These are phyloP conservation scores for Trichoderma reesei DNA, from an alignment of 495 filamentous ascomycete species.

Conservation along the genomic window DNA sequence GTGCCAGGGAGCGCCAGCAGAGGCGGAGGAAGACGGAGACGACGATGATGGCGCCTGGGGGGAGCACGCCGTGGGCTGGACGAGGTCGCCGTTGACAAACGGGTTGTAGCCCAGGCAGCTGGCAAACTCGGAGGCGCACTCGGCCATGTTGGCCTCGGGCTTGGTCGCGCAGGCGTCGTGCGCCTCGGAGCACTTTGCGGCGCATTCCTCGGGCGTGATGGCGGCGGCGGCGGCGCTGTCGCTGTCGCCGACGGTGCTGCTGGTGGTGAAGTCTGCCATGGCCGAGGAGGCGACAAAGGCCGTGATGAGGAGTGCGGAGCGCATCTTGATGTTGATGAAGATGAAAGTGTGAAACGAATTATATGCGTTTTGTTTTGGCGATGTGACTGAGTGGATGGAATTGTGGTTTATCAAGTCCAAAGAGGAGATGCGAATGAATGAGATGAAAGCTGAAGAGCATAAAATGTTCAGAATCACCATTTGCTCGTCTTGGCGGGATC, in stretches of 20 bases:
- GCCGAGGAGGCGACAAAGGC: background rate
- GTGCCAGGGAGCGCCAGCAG: background rate
- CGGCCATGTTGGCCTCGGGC: background rate
- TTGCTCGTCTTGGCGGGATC: no score
- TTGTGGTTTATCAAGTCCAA: no score
- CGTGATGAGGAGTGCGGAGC: background rate
- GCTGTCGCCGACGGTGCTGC: background rate
- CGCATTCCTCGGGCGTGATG: background rate
- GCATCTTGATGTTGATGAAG: slow-evolving; percentile 1
- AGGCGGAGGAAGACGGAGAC: no score
- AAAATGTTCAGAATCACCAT: no score
- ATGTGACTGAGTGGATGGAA: no score
- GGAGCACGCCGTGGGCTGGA: background rate
- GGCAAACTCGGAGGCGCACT: background rate
- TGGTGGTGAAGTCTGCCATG: background rate
- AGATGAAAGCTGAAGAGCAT: no score
- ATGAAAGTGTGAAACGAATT: no score
- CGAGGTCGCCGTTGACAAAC: background rate
- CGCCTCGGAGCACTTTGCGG: background rate
- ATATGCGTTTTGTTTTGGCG: no score
- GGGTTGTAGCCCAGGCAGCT: slow-evolving; percentile 2
- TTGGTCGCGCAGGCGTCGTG: background rate
- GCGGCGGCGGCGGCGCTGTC: background rate
- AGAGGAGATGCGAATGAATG: no score
- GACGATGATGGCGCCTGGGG: no score